A percentile compares a stretch with the other conserved stretches of the same genome.
These are phyloP conservation scores for Cyclocybe aegerita DNA, from an alignment of 768 basidiomycete species.

Conservation along the genomic window DNA sequence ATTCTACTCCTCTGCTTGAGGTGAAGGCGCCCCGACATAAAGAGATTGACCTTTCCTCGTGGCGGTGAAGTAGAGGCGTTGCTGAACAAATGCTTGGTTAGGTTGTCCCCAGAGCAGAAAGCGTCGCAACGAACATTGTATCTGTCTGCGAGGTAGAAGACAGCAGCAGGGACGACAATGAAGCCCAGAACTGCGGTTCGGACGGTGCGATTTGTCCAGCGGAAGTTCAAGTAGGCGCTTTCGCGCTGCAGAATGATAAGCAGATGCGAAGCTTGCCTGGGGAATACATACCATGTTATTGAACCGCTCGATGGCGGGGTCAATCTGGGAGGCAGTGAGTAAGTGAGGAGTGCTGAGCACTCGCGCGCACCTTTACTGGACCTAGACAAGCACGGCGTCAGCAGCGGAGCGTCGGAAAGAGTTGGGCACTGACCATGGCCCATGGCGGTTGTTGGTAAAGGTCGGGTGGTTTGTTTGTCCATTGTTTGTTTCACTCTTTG, in stretches of 20 bases:
- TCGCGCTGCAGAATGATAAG: constrained; percentile 57
- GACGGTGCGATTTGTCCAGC: constrained; percentile 71
- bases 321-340: constrained; percentile 29
- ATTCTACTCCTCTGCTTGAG: no score
- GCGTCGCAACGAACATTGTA: constrained; percentile 34
- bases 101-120: not conserved
- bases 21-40: no score
- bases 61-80: constrained; percentile 55
- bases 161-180: constrained; percentile 59
- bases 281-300: constrained; percentile 42
- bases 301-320: constrained; percentile 62
- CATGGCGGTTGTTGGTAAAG: constrained; percentile 29
- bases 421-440: constrained; percentile 53
- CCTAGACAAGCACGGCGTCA: constrained; percentile 35
- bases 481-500: constrained; percentile 34
- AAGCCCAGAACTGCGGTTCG: constrained; percentile 63
- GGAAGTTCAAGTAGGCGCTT: constrained; percentile 79
- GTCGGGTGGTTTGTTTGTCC: constrained; percentile 32
- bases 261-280: not conserved
- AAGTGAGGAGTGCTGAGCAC: not conserved
- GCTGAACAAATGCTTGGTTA: constrained; percentile 29
- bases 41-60: constrained; percentile 16
- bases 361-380: constrained; percentile 49
- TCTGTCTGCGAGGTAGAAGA: constrained; percentile 48
- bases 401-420: constrained; percentile 4